A percentile compares a stretch with the other conserved stretches of the same genome.
phyloP scores from a whole-genome alignment of 2,329 filamentous ascomycete genomes.

The Fusarium marasasianum region DNA sequence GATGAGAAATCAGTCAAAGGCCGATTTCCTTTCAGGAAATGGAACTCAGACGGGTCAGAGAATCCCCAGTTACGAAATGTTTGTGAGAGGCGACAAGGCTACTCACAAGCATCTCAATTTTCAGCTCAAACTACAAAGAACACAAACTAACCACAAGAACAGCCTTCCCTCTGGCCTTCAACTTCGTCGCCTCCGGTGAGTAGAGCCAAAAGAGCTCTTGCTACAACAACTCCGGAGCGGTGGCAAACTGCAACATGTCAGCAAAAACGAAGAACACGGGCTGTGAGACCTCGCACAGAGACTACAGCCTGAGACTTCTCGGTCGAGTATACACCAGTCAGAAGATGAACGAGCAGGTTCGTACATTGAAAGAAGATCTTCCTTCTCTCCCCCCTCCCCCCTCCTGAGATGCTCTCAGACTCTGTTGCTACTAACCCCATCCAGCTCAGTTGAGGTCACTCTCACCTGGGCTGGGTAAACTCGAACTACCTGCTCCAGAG shows the following conservation, averaged over 20 bases:
- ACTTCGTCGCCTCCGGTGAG: conserved; percentile 94
- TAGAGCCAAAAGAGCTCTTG: conserved; percentile 54
- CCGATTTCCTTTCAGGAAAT: conserved; percentile 78
- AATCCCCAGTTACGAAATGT: conserved; percentile 7
- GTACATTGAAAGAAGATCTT: conserved; percentile 53
- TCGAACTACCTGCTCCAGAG: conserved; percentile 34
- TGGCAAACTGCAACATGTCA: conserved; percentile 60
- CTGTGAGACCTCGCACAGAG: conserved; percentile 4
- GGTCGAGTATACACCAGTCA: conserved; percentile 33
- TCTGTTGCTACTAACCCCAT: conserved; percentile 42
- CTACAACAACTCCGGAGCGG: conserved; percentile 63
- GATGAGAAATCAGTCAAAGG: conserved; percentile 71
- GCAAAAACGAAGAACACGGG: conserved; percentile 16
- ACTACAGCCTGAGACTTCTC: conserved; percentile 9
- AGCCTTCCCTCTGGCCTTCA: conserved; percentile 84
- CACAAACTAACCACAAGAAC: conserved; percentile 45
- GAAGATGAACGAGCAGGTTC: conserved; percentile 52
- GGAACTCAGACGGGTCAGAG: conserved; percentile 83
- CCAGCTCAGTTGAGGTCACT: conserved; percentile 1
- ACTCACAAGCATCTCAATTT: not conserved
- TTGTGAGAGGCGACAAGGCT: not conserved
- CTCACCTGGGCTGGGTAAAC: conserved; percentile 4
- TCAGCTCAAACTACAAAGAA: not conserved
- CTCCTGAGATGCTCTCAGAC: conserved; percentile 35
- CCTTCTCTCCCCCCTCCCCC: conserved; percentile 42